Conservation (phyloP, 179 eudicot genomes). For the Nepenthes alata region DNA sequence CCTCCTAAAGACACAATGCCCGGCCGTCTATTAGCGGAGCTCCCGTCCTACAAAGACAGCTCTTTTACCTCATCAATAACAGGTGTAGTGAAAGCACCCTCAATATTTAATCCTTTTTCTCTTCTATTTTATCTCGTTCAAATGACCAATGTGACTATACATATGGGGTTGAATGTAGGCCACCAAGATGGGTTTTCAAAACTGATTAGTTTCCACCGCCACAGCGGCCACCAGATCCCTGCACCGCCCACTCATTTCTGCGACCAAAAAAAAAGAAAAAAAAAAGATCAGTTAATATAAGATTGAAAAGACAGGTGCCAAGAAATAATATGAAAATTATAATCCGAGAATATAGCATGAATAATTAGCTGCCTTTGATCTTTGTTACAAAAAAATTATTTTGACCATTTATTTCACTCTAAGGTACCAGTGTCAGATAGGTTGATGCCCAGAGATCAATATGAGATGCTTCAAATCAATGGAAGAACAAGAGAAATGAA, state of each 20-base stretch:
- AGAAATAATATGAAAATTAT: background rate
- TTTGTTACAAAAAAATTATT: no score
- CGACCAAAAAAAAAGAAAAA: slow-evolving; percentile 7
- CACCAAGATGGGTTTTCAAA: slow-evolving; percentile 52
- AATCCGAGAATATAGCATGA: no score
- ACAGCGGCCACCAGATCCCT: slow-evolving; percentile 27
- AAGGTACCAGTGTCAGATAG: no score
- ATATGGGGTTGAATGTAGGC: slow-evolving; percentile 69
- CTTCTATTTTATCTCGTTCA: slow-evolving; percentile 32
- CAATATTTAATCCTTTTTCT: slow-evolving; percentile 8
- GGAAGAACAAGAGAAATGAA: no score
- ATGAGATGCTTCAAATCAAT: no score
- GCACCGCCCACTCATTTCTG: slow-evolving; percentile 62
- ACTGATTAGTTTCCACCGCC: slow-evolving; percentile 36
- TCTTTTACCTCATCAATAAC: slow-evolving; percentile 22
- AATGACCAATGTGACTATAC: slow-evolving; percentile 90
- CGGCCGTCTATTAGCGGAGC: slow-evolving; percentile 17
- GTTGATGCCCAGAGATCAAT: no score
- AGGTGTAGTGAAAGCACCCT: slow-evolving; percentile 33
- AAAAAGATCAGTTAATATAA: background rate
- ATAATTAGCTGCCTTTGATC: no score
- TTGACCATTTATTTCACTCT: no score
- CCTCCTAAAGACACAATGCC: slow-evolving; percentile 7
- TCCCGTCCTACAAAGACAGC: slow-evolving; percentile 29
- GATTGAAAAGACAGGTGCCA: background rate